Evolutionary conservation across 495 filamentous ascomycete species (phyloP).

Genomic region (Mytilinidion resinicola): DNA sequence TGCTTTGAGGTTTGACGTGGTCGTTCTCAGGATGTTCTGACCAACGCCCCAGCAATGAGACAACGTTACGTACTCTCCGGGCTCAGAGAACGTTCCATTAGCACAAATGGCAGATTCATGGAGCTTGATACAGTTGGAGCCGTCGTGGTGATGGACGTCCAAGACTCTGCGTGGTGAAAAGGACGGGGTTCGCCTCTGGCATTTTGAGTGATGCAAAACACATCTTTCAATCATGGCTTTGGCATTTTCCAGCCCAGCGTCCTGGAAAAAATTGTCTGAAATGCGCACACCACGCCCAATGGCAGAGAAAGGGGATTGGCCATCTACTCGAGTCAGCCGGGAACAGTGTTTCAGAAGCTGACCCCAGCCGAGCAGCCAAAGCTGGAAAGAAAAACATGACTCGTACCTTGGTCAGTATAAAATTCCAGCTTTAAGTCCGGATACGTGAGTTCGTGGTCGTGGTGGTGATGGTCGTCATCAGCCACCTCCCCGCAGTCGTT

Average conservation of each 20-base stretch:
- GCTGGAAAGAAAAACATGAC: neutral
- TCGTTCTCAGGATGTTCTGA: constrained; percentile 12
- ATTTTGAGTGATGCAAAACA: constrained; percentile 15
- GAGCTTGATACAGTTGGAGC: constrained; percentile 16
- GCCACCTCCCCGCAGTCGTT: neutral
- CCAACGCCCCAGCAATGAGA: constrained; percentile 23
- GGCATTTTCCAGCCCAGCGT: constrained; percentile 10
- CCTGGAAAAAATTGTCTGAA: constrained; percentile 17
- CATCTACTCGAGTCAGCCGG: constrained; percentile 13
- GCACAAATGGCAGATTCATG: constrained; percentile 12
- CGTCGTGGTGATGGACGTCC: constrained; percentile 15
- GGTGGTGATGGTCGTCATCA: constrained; percentile 1
- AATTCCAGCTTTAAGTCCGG: constrained; percentile 25
- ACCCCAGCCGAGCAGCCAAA: neutral
- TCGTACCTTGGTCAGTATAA: constrained; percentile 22
- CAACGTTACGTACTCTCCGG: constrained; percentile 20
- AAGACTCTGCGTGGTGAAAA: constrained; percentile 14
- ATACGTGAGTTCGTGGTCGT: constrained; percentile 17
- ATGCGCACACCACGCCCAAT: constrained; percentile 23
- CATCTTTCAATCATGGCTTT: constrained; percentile 17
- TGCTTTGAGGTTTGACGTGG: constrained; percentile 4
- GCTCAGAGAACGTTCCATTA: constrained; percentile 12
- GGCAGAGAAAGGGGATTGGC: constrained; percentile 23
- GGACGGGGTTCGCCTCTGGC: constrained; percentile 4
- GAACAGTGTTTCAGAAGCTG: neutral